Evolutionary conservation across 345 rosid genomes (phyloP).

Genomic region (Lenwebbia sp.): DNA sequence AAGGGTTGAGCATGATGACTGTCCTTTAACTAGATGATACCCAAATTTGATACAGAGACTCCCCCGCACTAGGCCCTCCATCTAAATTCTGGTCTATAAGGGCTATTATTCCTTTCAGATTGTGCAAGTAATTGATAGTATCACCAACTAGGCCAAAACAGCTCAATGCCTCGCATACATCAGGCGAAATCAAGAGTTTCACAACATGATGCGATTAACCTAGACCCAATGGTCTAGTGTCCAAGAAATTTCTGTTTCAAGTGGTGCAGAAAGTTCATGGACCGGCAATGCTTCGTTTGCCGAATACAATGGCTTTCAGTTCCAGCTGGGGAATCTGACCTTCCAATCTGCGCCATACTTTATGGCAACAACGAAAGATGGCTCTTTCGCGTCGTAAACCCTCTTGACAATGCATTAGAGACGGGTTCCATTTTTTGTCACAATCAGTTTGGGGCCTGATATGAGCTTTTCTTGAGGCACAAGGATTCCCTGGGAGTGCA

Average conservation of each 20-base stretch:
- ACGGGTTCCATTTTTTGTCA: background rate
- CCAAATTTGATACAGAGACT: background rate
- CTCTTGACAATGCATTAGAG: background rate
- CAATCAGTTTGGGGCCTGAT: background rate
- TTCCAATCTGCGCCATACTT: background rate
- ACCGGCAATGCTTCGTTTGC: background rate
- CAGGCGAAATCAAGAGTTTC: background rate
- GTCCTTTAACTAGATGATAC: background rate
- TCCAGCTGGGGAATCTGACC: background rate
- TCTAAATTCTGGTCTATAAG: background rate
- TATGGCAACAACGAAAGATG: background rate
- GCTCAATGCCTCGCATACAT: background rate
- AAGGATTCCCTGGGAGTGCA: constrained; percentile 46
- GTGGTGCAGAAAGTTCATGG: background rate
- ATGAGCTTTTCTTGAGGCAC: constrained; percentile 21
- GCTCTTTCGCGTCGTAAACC: background rate
- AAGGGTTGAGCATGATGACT: background rate
- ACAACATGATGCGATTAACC: background rate
- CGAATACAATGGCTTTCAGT: background rate
- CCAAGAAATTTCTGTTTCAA: background rate
- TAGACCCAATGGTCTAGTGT: background rate
- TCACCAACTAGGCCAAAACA: background rate
- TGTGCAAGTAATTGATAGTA: background rate
- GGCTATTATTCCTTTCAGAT: background rate
- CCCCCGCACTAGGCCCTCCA: background rate